A percentile compares a stretch with the other conserved stretches of the same genome.
These are phyloP conservation scores for Penicillium sp. DNA, from an alignment of 2,329 filamentous ascomycete genomes.

Conservation along the genomic window DNA sequence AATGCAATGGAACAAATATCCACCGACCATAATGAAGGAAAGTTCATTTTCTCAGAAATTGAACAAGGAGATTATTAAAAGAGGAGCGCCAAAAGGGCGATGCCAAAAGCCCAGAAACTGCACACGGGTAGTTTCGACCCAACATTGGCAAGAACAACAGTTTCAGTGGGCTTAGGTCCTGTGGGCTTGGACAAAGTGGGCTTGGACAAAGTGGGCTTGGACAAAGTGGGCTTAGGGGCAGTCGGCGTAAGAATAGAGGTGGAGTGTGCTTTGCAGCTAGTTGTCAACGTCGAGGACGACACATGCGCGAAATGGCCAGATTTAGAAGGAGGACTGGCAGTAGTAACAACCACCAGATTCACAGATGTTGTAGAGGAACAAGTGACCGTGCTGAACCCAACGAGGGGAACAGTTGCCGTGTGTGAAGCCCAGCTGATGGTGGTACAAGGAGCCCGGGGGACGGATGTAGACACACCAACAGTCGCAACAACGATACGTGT, in stretches of 20 bases:
- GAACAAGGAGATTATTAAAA: background rate
- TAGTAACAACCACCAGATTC: conserved; percentile 16
- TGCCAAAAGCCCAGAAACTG: background rate
- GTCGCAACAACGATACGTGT: background rate
- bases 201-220: background rate
- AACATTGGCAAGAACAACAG: background rate
- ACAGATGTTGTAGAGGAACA: conserved; percentile 23
- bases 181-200: background rate
- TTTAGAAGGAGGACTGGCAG: background rate
- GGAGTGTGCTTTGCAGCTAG: background rate
- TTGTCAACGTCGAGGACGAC: background rate
- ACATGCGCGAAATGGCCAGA: background rate
- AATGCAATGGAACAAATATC: background rate
- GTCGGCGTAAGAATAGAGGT: background rate
- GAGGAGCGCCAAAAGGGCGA: background rate
- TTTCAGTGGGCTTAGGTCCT: background rate
- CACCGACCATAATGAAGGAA: background rate
- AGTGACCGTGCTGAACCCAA: conserved; percentile 38
- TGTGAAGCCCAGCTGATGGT: conserved; percentile 38
- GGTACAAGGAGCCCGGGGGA: conserved; percentile 30
- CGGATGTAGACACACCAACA: background rate
- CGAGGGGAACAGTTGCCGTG: conserved; percentile 43
- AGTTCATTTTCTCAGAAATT: background rate
- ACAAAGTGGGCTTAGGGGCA: background rate
- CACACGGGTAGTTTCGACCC: background rate